Conservation (phyloP, 192 early-diverging fungal species). For the Coemansia sp. region DNA sequence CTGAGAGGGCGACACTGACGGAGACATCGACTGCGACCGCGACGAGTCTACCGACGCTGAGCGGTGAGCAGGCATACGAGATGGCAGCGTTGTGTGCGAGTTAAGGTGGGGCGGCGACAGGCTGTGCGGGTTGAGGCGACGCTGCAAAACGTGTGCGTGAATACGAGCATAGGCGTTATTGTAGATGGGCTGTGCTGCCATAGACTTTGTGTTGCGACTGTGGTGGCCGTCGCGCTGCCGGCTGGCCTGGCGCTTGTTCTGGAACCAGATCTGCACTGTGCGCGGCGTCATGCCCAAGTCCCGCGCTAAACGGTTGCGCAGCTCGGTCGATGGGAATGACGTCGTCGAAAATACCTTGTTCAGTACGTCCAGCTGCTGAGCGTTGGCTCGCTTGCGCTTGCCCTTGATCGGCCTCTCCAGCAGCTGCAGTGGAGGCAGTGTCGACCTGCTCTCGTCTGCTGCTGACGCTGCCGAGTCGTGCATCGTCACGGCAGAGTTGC, state of each 20-base stretch:
- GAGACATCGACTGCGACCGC: slow-evolving; percentile 1
- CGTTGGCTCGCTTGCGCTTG: slow-evolving; percentile 80
- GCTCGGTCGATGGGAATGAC: slow-evolving; percentile 80
- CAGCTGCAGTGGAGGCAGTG: slow-evolving; percentile 25
- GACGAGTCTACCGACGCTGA: neutral
- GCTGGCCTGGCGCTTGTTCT: slow-evolving; percentile 86
- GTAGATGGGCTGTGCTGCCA: slow-evolving; percentile 10
- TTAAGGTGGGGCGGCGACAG: slow-evolving; percentile 21
- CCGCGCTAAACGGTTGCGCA: slow-evolving; percentile 73
- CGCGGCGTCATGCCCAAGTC: slow-evolving; percentile 86
- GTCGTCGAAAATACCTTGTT: slow-evolving; percentile 76
- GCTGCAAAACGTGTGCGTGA: slow-evolving; percentile 21
- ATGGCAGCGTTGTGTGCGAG: neutral
- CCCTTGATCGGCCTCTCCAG: slow-evolving; percentile 56
- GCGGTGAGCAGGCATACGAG: neutral
- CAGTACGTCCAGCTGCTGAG: slow-evolving; percentile 73
- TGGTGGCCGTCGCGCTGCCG: slow-evolving; percentile 60
- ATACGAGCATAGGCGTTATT: neutral
- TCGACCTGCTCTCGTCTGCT: neutral
- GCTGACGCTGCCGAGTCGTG: neutral
- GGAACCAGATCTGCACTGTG: slow-evolving; percentile 97
- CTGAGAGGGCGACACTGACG: neutral
- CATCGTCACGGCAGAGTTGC: neutral
- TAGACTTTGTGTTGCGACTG: slow-evolving; percentile 51
- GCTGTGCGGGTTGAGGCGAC: slow-evolving; percentile 17